phyloP scores from a whole-genome alignment of 305 asterid species.

The Fraxinus sp. region DNA sequence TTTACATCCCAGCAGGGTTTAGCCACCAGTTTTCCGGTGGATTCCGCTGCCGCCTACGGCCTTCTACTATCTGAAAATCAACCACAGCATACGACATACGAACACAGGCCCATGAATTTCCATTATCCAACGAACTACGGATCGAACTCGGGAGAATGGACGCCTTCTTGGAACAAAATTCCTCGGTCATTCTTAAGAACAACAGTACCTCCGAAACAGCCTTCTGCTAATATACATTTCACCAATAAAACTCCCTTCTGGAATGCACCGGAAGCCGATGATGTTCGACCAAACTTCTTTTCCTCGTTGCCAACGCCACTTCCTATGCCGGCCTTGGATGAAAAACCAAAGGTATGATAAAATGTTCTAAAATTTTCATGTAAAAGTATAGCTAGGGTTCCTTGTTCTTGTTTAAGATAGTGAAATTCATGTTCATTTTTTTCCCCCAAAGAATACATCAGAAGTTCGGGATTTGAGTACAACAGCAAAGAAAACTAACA shows the following conservation, averaged over 20 bases:
- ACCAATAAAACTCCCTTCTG: conserved; percentile 75
- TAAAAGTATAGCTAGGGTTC: neutral
- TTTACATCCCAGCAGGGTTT: conserved; percentile 45
- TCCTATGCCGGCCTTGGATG: conserved; percentile 50
- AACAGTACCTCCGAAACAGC: conserved; percentile 49
- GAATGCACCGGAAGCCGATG: conserved; percentile 53
- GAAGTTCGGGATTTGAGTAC: conserved; percentile 44
- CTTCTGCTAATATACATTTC: conserved; percentile 52
- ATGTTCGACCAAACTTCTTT: conserved; percentile 53
- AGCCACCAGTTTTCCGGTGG: conserved; percentile 47
- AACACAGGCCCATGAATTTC: conserved; percentile 40
- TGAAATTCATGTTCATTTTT: neutral
- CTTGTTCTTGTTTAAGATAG: neutral
- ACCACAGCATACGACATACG: conserved; percentile 24
- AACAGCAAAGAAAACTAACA: conserved; percentile 42
- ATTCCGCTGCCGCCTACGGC: conserved; percentile 46
- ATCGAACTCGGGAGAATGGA: conserved; percentile 26
- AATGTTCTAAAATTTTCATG: neutral
- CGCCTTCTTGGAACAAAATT: conserved; percentile 51
- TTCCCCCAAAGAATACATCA: conserved; percentile 34
- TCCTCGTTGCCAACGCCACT: conserved; percentile 51
- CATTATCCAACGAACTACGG: conserved; percentile 40
- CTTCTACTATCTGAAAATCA: conserved; percentile 50
- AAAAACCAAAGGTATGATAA: conserved; percentile 59
- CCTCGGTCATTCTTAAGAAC: conserved; percentile 52